Evolutionary conservation across 768 basidiomycete genomes (phyloP), one percentile per base, ranked within the genome.

Genomic region (Russula dissimulans): DNA sequence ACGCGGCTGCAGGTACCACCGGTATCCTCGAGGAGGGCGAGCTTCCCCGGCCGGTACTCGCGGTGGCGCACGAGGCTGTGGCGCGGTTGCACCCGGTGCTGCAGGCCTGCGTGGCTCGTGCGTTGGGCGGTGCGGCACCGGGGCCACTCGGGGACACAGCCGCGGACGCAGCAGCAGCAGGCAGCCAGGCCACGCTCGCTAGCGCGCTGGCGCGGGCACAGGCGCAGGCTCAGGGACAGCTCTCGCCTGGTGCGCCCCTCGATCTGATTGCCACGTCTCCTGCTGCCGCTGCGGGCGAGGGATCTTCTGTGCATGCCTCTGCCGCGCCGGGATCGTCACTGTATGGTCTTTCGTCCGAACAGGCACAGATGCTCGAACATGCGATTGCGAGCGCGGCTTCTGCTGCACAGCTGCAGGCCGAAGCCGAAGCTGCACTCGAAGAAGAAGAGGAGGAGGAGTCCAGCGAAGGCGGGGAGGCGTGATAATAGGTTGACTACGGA

Each of bases 341-440:
- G 68, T 85, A 86, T 55, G 87, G 86, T 36, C 74, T 89, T 44
- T 87, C 87, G 1, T 84, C 84, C 51, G 86, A 88, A 63, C 88
- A 89, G 70, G 78, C 85, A 4, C 79, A 77, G 60, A 70, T 86
- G 63, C 74, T 90, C 15, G 86, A 89, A 68, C 79, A 83, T 62
- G 87, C 87, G 0, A 88, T 90, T 51, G 83, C 85, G 31, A 86
- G 78, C 66, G 87, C 87, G 1, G 84, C 88, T 10, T 80, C 80
- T 39, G 85, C 85, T 36, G 87, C 87, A 1, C 86, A 87, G 65
- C 84, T 86, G 18, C 86, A 87, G 66, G 87, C 87, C 0, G 87
- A 89, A 64, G 88, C 87, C 0, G 86, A 89, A 64, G 86, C 87
- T 3, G 85, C 85, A 0, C 68, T 86, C 55, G 87, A 88, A 68